Evolutionary conservation across 164 flowering plant genomes (phyloP), one percentile per base, ranked within the genome.

Genomic region (Aristolochia fimbriata): DNA sequence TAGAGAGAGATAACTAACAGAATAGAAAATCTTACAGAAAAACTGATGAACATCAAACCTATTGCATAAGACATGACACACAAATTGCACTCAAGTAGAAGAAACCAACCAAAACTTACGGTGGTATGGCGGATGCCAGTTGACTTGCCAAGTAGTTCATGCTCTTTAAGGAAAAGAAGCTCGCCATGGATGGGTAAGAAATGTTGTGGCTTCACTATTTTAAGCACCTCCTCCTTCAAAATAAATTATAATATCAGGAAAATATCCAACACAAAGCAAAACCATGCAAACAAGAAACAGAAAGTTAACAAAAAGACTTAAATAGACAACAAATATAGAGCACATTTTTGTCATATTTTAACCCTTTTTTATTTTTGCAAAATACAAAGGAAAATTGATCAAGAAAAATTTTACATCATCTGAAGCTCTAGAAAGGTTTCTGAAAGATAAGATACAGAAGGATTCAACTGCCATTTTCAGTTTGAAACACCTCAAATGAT

Each of bases 111-210:
- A 52, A 58, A 43, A 82, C 97, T 88, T 71, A 94, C 99, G 54
- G 96, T 76, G 49, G 95, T 94, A 73, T 94, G 99, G 11, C 72
- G 87, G 67, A 94, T 84, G 60, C 99, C 99, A 70, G 93, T 91
- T 65, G 97, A 88, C 71, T 73, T 88, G 55, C 99, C 99, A 33
- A 94, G 88, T 68, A 88, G 68, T 65, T 91, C 97, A 71, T 94
- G 99, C 75, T 94, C 99, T 79, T 83, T 94, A 55, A 94, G 78
- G 72, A 94, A 94, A 77, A 91, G 69, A 43, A 94, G 95, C 72
- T 94, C 99, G 56, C 99, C 99, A 79, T 94, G 96, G 63, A 94
- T 77, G 65, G 99, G 97, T 14, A 94, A 62, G 72, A 94, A 94
- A 75, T 91, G 99, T 66, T 91, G 99, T 13, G 99, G 99, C 83